These are phyloP conservation scores for Gossypium bickii DNA, from an alignment of 345 rosid species.

Conservation along the genomic window DNA sequence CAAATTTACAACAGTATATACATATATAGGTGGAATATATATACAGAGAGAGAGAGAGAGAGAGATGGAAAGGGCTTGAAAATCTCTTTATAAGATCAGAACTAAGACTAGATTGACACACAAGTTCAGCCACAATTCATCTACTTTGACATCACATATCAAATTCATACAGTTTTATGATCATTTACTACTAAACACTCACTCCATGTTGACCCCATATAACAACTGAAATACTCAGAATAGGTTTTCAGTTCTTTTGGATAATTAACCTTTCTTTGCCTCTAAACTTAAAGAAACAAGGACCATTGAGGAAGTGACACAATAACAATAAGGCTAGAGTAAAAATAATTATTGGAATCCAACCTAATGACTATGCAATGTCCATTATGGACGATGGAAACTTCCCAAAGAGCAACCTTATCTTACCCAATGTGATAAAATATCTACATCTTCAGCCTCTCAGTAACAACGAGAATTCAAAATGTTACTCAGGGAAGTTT, in stretches of 20 bases:
- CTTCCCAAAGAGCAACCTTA: neutral
- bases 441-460: neutral
- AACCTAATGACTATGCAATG: neutral
- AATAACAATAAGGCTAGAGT: neutral
- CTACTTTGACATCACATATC: constrained; percentile 8
- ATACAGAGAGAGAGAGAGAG: neutral
- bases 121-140: neutral
- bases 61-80: neutral
- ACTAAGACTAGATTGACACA: neutral
- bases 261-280: neutral
- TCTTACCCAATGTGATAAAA: constrained; percentile 4
- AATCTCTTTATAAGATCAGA: neutral
- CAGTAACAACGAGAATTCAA: neutral
- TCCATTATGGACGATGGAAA: neutral
- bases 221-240: neutral
- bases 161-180: constrained; percentile 2
- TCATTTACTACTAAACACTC: neutral
- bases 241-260: neutral
- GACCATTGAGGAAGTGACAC: neutral
- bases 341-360: neutral
- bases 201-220: neutral
- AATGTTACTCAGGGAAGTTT: neutral
- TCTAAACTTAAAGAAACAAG: neutral
- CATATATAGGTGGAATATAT: too few species aligned
- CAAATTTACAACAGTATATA: neutral